phyloP scores from a whole-genome alignment of 2,329 filamentous ascomycete species.

The Penicillium sp. region DNA sequence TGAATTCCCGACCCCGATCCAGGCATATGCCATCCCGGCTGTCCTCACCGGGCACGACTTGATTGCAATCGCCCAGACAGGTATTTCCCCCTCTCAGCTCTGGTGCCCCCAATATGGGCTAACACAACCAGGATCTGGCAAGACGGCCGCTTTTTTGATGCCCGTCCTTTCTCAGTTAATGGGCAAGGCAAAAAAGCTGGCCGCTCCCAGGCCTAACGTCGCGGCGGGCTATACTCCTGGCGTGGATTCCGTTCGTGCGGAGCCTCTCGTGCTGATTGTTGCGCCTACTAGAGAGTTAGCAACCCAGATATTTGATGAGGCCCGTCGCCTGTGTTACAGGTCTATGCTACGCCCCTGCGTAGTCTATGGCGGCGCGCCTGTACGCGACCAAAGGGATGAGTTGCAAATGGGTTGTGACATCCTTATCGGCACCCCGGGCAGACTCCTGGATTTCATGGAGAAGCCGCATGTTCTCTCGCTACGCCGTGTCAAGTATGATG shows the following conservation, averaged over 20 bases:
- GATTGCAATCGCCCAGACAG: conserved; percentile 89
- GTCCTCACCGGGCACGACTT: conserved; percentile 78
- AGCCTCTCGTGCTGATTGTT: conserved; percentile 86
- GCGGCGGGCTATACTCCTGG: conserved; percentile 58
- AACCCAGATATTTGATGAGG: conserved; percentile 93
- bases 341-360: conserved; percentile 93
- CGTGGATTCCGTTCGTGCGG: conserved; percentile 66
- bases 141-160: conserved; percentile 90
- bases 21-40: conserved; percentile 81
- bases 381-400: conserved; percentile 71
- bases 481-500: conserved; percentile 70
- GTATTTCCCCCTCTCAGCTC: conserved; percentile 53
- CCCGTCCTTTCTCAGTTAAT: conserved; percentile 89
- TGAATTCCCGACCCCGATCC: conserved; percentile 78
- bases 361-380: conserved; percentile 81
- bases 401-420: conserved; percentile 86
- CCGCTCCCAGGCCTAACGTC: conserved; percentile 72
- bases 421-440: conserved; percentile 84
- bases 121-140: conserved; percentile 77
- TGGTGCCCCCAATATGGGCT: background rate
- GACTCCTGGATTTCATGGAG: conserved; percentile 82
- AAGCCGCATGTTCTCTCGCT: conserved; percentile 72
- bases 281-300: conserved; percentile 88
- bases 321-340: conserved; percentile 89
- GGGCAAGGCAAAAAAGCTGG: conserved; percentile 91